Conservation (phyloP, 2,329 filamentous ascomycete species). For the Colletotrichum theobromicola region DNA sequence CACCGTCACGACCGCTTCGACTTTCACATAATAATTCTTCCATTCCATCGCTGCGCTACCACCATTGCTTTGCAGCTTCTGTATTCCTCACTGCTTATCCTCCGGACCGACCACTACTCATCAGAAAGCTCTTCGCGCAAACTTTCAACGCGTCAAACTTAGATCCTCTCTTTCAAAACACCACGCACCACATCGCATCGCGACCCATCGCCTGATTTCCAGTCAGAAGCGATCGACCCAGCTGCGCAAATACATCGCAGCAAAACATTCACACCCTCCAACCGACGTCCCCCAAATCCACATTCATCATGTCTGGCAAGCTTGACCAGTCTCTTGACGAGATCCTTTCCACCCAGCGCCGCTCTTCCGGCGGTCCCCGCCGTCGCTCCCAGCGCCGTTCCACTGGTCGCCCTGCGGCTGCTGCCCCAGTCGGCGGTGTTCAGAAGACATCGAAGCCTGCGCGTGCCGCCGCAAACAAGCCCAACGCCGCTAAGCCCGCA, state of each 20-base stretch:
- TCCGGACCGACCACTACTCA: background rate
- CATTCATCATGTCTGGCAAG: constrained; percentile 83
- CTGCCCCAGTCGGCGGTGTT: constrained; percentile 83
- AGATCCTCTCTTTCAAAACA: background rate
- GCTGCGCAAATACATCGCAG: constrained; percentile 6
- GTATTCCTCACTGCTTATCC: background rate
- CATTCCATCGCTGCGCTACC: background rate
- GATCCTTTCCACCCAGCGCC: constrained; percentile 82
- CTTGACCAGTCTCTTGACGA: constrained; percentile 97
- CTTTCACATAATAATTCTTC: background rate
- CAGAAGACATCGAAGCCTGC: constrained; percentile 74
- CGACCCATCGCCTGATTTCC: background rate
- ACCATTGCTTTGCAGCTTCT: background rate
- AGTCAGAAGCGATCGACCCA: background rate
- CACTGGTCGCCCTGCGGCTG: constrained; percentile 56
- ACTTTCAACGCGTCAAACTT: constrained; percentile 7
- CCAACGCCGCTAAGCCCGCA: constrained; percentile 68
- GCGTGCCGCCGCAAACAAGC: constrained; percentile 64
- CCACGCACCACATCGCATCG: background rate
- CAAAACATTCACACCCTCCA: background rate
- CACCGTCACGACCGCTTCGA: background rate
- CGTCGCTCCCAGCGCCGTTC: constrained; percentile 56
- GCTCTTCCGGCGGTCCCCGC: constrained; percentile 54
- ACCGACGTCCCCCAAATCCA: background rate
- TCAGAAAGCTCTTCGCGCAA: background rate